Base-by-base conservation (phyloP, 129 eudicot genomes). In the Logfia minima region DNA sequence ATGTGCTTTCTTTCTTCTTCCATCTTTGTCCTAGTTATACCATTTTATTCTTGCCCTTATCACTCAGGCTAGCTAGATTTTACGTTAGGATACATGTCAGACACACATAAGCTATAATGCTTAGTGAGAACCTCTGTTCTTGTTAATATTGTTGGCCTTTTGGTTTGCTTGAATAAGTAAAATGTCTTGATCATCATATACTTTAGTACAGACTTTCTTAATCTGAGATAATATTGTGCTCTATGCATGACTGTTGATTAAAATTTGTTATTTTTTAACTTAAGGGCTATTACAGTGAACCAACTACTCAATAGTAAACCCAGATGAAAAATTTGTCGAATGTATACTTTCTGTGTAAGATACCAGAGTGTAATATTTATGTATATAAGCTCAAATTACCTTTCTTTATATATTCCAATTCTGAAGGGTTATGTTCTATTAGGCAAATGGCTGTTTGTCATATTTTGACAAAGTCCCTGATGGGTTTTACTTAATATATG, bases 361-460 rank as follows among this genome's bases (percentile, higher is more conserved):
- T 19, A 8, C 51, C 11, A 22, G 16, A 74, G 28, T 75, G 23
- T 35, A 32, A n/a, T 8, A n/a, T 35, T 52, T 41, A 51, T 77
- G 52, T 62, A 22, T 68, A 65, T 66, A 51, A 23, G 39, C 73
- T 67, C 0, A 23, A 71, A 14, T 4, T 77, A 32, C 70, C n/a
- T 22, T 34, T 59, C 29, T 21, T 60, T 31, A 41, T 69, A 51
- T 18, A 24, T 62, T 18, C 29, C 23, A 45, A 79, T 14, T 64
- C 65, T 75, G 70, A 45, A 21, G 63, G 56, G 6, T 68, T 43
- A 26, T 65, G 66, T 52, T 72, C 43, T 71, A 75, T 45, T 85
- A 92, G 97, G 96, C 89, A 76, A 92, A 89, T 83, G 96, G 96
- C 67, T 87, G 91, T 75, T 82, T 92, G 68, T 92, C 97, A 26